phyloP scores from a whole-genome alignment of 495 filamentous ascomycete species.

The Mytilinidion resinicola region DNA sequence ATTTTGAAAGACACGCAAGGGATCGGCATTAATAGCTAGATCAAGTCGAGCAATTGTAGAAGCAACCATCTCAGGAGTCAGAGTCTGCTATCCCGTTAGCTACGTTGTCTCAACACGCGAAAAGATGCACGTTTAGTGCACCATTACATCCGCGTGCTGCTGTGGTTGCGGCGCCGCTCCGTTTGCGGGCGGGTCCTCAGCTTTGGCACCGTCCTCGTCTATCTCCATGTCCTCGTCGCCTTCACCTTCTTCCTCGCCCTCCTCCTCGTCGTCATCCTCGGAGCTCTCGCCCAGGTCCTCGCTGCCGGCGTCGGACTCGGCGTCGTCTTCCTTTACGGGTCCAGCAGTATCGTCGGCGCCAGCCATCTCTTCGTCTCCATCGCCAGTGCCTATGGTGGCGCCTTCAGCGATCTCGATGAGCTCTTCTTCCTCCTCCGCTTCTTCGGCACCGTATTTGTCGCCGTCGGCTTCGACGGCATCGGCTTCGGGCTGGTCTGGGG shows the following conservation, averaged over 20 bases:
- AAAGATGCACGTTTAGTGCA: constrained; percentile 14
- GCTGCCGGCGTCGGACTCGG: constrained; percentile 77
- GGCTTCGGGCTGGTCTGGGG: constrained; percentile 94
- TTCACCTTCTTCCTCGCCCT: constrained; percentile 56
- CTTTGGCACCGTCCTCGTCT: constrained; percentile 43
- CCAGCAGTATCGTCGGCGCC: constrained; percentile 54
- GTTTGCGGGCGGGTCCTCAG: constrained; percentile 3
- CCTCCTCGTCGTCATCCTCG: constrained; percentile 77
- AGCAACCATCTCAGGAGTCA: too few species aligned
- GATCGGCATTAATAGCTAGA: too few species aligned
- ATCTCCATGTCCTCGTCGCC: constrained; percentile 82
- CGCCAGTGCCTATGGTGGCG: constrained; percentile 35
- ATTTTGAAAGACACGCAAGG: too few species aligned
- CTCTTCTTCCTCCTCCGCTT: constrained; percentile 56
- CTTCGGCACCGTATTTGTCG: constrained; percentile 79
- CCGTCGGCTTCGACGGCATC: constrained; percentile 80
- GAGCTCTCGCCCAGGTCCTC: constrained; percentile 92
- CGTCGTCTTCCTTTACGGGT: constrained; percentile 63
- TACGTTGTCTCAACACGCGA: too few species aligned
- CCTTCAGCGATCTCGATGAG: constrained; percentile 44
- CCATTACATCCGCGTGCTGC: constrained; percentile 26
- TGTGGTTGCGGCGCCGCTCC: background rate
- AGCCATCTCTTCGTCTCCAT: constrained; percentile 78
- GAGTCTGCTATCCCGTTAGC: too few species aligned
- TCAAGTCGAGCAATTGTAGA: too few species aligned